Evolutionary conservation across 768 basidiomycete species (phyloP), one percentile per base, ranked within the genome.

Genomic region (Daedalea quercina): DNA sequence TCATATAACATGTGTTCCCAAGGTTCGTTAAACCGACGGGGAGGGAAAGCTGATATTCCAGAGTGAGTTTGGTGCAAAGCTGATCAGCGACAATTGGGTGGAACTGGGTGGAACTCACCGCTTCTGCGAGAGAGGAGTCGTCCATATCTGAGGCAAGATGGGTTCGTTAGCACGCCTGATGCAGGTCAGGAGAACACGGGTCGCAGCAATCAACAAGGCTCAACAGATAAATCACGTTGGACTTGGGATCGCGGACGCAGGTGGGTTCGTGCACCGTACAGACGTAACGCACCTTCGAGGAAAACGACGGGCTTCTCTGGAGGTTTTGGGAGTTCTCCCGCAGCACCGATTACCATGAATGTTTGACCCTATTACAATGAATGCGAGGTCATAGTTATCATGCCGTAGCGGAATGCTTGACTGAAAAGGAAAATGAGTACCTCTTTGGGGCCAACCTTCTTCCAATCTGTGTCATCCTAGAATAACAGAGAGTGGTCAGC

Each of bases 1-100:
- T 98, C 87, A 97, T 92, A 71, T 99, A 99, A 63, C 95, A 97
- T 0, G 94, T 97, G 65, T 97, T 97, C 33, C 95, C 94, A 34
- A 94, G 72, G 63, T 95, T 95, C 63, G 72, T 75, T 47, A 95
- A 71, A 15, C 92, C 92, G 49, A 90, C 89, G 1, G 92, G 92
- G 60, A 85, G 76, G 9, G 82, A 76, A 33, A 93, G 78, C 89
- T 90, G 63, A 3, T 47, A 15, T 41, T 9, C 4, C 7, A 20
- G 13, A 22, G 25, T 7, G 33, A 20, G 50, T 23, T 44, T 34
- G 15, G 9, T 20, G 23, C 17, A 17, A 23, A 9, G 23, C 19
- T 26, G 44, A 26, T 12, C 40, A 54, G n/a, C n/a, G n/a, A n/a
- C n/a, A n/a, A n/a, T n/a, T n/a, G n/a, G 13, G 19, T 19, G 2